Base-by-base conservation (phyloP, 345 rosid species). In the Reutealis trisperma region DNA sequence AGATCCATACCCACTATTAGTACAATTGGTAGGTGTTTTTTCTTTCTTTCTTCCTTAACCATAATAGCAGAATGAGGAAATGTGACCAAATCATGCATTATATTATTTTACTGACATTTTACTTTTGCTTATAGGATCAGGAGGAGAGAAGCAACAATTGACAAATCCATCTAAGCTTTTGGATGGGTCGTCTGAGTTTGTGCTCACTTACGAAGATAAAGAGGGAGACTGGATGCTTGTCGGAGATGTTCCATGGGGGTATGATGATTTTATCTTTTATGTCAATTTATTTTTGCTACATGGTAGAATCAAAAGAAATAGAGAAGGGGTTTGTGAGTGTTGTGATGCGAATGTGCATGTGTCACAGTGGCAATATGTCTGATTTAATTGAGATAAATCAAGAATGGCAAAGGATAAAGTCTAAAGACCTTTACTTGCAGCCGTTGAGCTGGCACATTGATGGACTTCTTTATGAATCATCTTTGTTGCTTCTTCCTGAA, bases 201-300 rank as follows among this genome's bases (percentile, higher is more conserved):
- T 85, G 18, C 79, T 88, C 44, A 88, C 88, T 15, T 90, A 90
- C 58, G 87, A 90, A 78, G 94, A 90, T 75, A 84, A 83, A 78
- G 94, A 90, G 60, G 85, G 87, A 63, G 92, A 90, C 25, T 87
- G 88, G 90, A 90, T 90, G 91, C 82, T 90, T 70, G 92, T 87
- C 62, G 92, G 94, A 60, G 90, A 90, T 72, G 94, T 88, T 62
- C 92, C 94, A 11, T 88, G 90, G 90, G 80, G 85, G 94, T 87
- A 83, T 67, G 88, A 18, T 70, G 1, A 70, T 52, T 58, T 52
- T 70, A 24, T 51, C 61, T 27, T 70, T 51, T 5, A 4, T 14
- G 0, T 54, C 24, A 24, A 6, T 24, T 16, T n/a, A n/a, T 44
- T 37, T 55, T 34, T 59, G 42, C 57, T 69, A 15, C 64, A 42